Conservation (phyloP, 208 protist species). For the Crithidia acanthocephali region DNA sequence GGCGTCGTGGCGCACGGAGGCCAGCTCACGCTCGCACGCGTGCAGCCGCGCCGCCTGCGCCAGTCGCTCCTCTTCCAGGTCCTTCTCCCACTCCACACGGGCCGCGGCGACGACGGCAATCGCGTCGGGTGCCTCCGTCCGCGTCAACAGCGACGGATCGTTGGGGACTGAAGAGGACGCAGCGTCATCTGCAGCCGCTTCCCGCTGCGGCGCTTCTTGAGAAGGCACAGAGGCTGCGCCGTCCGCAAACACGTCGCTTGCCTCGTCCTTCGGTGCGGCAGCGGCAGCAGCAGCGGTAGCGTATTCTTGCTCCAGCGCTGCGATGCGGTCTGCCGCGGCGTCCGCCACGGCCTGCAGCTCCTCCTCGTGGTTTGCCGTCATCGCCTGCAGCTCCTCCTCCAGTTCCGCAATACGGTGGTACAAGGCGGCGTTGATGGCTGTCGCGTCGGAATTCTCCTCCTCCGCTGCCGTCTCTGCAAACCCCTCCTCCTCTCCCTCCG, state of each 20-base stretch:
- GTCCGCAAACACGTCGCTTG: slow-evolving; percentile 9
- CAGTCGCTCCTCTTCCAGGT: slow-evolving; percentile 3
- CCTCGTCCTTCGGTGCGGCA: background rate
- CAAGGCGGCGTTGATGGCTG: slow-evolving; percentile 12
- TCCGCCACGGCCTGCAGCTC: slow-evolving; percentile 58
- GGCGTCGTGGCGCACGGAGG: background rate
- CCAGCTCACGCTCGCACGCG: background rate
- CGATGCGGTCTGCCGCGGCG: slow-evolving; percentile 58
- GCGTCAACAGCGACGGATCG: background rate
- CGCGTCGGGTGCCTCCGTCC: background rate
- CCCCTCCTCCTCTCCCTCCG: background rate
- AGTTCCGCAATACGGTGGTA: slow-evolving; percentile 31
- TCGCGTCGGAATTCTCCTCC: background rate
- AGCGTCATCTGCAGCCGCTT: background rate
- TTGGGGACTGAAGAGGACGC: background rate
- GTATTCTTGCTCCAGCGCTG: slow-evolving; percentile 56
- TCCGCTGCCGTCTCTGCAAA: background rate
- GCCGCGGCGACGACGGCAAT: background rate
- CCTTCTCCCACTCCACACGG: slow-evolving; percentile 9
- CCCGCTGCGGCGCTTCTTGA: background rate
- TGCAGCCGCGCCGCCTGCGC: background rate
- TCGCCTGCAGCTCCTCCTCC: slow-evolving; percentile 29
- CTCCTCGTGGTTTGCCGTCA: slow-evolving; percentile 41
- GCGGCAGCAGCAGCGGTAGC: background rate
- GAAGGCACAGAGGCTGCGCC: no score